Conservation (phyloP, 805 yeast genomes). For the Candida vartiovaarae region DNA sequence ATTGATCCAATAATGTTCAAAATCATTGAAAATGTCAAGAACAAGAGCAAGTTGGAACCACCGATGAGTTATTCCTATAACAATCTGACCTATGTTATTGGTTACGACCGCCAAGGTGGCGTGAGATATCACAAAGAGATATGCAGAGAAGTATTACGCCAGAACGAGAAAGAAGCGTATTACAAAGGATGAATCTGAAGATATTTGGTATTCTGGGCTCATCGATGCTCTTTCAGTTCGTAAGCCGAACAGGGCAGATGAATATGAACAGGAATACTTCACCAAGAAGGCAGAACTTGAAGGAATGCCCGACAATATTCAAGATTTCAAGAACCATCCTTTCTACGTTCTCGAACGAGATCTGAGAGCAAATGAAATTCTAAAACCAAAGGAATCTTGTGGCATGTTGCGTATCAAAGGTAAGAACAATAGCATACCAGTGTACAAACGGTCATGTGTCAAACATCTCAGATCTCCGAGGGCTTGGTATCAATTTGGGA, state of each 20-base stretch:
- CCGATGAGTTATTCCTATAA: conserved; percentile 52
- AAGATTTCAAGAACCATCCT: conserved; percentile 85
- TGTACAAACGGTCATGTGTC: conserved; percentile 64
- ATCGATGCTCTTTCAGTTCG: conserved; percentile 18
- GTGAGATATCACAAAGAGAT: conserved; percentile 82
- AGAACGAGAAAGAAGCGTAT: conserved; percentile 70
- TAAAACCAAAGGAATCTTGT: conserved; percentile 61
- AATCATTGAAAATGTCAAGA: conserved; percentile 54
- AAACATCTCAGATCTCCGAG: conserved; percentile 60
- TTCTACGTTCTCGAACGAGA: conserved; percentile 74
- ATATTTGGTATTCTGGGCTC: conserved; percentile 52
- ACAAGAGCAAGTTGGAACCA: conserved; percentile 63
- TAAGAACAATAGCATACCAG: conserved; percentile 42
- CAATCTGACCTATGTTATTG: conserved; percentile 66
- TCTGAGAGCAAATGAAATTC: conserved; percentile 61
- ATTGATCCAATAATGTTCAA: conserved; percentile 71
- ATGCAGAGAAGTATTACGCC: conserved; percentile 63
- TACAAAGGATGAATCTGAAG: conserved; percentile 45
- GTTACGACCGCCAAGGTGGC: conserved; percentile 58
- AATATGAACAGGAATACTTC: conserved; percentile 55
- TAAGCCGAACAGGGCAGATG: conserved; percentile 22
- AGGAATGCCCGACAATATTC: conserved; percentile 80
- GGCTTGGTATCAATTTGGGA: conserved; percentile 82
- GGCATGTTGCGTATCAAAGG: conserved; percentile 58
- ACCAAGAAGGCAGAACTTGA: conserved; percentile 58